Percentiles rank a stretch among this genome's conserved stretches.
Conservation (phyloP, 192 early-diverging fungal genomes). For the Bifiguratus adelaidae region DNA sequence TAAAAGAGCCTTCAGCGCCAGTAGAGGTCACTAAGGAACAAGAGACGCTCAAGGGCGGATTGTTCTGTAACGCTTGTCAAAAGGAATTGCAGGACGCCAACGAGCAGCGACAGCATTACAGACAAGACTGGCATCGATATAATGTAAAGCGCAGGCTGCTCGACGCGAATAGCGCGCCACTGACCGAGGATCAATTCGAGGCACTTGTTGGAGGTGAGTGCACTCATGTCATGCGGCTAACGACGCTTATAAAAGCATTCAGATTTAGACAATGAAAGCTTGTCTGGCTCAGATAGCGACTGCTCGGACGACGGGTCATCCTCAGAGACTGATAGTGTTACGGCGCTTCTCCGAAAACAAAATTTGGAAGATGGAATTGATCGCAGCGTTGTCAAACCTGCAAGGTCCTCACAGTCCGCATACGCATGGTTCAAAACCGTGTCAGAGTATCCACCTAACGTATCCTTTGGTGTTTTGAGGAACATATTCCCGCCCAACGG, state of each 20-base stretch:
- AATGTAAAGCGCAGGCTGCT: slow-evolving; percentile 39
- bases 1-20: too few species aligned
- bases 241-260: not conserved
- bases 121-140: slow-evolving; percentile 42
- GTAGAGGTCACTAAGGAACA: too few species aligned
- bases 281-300: slow-evolving; percentile 31
- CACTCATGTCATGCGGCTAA: not conserved
- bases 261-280: slow-evolving; percentile 19
- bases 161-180: slow-evolving; percentile 16
- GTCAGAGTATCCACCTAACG: slow-evolving; percentile 4
- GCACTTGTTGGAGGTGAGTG: slow-evolving; percentile 32
- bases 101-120: slow-evolving; percentile 35
- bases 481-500: slow-evolving; percentile 17
- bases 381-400: not conserved
- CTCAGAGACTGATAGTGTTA: not conserved
- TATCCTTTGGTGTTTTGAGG: slow-evolving; percentile 33
- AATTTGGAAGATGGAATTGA: not conserved
- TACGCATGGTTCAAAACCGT: slow-evolving; percentile 29
- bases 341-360: not conserved
- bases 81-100: slow-evolving; percentile 58
- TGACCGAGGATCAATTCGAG: slow-evolving; percentile 34
- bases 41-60: too few species aligned
- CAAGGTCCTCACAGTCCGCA: slow-evolving; percentile 6
- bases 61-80: too few species aligned
- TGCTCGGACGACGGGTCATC: not conserved